phyloP scores from a whole-genome alignment of 1,284 basidiomycete species.

The Singerocomus rubriflavus region DNA sequence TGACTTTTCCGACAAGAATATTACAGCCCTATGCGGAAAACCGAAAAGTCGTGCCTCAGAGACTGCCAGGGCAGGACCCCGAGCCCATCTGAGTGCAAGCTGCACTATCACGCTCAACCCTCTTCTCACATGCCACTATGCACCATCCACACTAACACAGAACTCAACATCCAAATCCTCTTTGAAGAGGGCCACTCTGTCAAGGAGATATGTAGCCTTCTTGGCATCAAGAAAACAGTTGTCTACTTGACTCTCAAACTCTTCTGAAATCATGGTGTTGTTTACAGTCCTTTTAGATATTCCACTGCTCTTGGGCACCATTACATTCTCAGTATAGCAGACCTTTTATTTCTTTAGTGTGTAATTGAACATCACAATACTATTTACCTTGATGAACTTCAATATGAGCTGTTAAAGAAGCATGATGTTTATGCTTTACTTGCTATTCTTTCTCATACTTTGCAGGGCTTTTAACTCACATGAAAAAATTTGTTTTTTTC shows the following conservation, averaged over 20 bases:
- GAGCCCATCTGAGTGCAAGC: no score
- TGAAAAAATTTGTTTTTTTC: background rate
- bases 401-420: background rate
- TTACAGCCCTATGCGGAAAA: no score
- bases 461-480: background rate
- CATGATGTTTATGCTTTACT: background rate
- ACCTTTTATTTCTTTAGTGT: background rate
- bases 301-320: background rate
- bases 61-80: no score
- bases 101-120: no score
- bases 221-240: background rate
- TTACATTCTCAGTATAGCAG: background rate
- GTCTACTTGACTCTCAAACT: background rate
- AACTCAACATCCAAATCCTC: no score
- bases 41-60: no score
- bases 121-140: no score
- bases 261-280: background rate
- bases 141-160: no score
- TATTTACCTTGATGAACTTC: conserved; percentile 3
- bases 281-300: no score
- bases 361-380: background rate
- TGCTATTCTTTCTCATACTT: background rate
- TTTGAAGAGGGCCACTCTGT: no score
- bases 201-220: background rate
- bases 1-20: no score